phyloP scores from a whole-genome alignment of 2,329 filamentous ascomycete species.

The Atkinsonella texensis region DNA sequence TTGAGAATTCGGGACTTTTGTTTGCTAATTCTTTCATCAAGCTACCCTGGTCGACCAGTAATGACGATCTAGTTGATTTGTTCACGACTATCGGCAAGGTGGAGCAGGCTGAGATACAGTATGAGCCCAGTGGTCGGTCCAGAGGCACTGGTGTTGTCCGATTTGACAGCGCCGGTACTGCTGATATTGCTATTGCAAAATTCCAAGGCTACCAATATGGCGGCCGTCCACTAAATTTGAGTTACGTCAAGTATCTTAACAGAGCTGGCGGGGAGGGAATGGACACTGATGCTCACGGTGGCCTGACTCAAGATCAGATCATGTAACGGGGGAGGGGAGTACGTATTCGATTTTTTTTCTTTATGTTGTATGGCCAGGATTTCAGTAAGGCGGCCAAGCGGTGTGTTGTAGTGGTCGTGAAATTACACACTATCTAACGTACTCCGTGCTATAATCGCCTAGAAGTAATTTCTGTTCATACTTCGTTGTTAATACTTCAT shows the following conservation, averaged over 20 bases:
- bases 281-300: slow-evolving; percentile 66
- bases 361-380: background rate
- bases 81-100: slow-evolving; percentile 98
- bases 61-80: slow-evolving; percentile 90
- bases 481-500: slow-evolving; percentile 30
- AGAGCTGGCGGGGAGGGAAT: slow-evolving; percentile 57
- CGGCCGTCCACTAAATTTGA: slow-evolving; percentile 82
- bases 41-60: slow-evolving; percentile 98
- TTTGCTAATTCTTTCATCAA: slow-evolving; percentile 25
- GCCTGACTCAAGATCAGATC: slow-evolving; percentile 94
- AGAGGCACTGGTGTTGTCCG: slow-evolving; percentile 93
- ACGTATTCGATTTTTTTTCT: background rate
- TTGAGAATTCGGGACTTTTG: too few relatives aligned
- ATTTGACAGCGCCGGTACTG: slow-evolving; percentile 72
- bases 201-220: slow-evolving; percentile 98
- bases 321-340: slow-evolving; percentile 47
- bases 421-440: background rate
- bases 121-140: slow-evolving; percentile 91
- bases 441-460: background rate
- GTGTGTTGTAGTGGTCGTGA: too few relatives aligned
- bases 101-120: slow-evolving; percentile 97
- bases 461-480: background rate
- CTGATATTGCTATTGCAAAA: slow-evolving; percentile 89
- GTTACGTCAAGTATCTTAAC: slow-evolving; percentile 86
- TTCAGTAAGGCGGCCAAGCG: background rate